Evolutionary conservation across 495 filamentous ascomycete genomes (phyloP), one percentile per base, ranked within the genome.

Genomic region (Entonaema liquescens): DNA sequence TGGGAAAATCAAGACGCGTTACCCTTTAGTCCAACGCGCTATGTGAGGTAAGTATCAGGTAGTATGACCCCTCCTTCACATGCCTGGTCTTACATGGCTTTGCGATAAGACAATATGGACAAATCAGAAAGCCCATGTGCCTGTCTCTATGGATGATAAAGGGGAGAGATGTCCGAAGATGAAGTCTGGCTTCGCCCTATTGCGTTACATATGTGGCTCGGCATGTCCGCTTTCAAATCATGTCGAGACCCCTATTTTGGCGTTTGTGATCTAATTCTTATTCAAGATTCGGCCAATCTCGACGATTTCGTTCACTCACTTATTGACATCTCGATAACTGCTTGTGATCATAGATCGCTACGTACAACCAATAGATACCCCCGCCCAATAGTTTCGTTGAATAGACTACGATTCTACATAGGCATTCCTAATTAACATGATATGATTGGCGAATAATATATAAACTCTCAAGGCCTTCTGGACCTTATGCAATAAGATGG

Each of bases 61-160:
- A n/a, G n/a, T 29, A 47, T 57, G 42, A 19, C 55, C 55, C 59
- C 64, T 60, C 61, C 54, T 65, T 60, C 70, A 68, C 60, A 62
- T 13, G 28, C 11, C 61, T 56, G 50, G 64, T 56, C 49, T 38
- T 68, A 60, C 65, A 68, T 65, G 52, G 60, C 55, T 23, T 35
- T 44, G 70, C 70, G 70, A 73, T 73, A 73, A 68, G 70, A 55
- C 40, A 25, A 38, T 50, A 59, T 61, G 65, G 61, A 47, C 70
- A 59, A 73, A 73, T 73, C 65, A 73, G 65, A 62, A 68, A 62
- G 40, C 65, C 65, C 65, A 73, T 73, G 70, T 72, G 64, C 65
- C 70, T 72, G 60, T 72, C n/a, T 61, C 38, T 53, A 31, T 59
- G 61, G 60, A 40, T 36, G 65, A 62, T 65, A 72, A 29, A 35